A percentile compares a stretch with the other conserved stretches of the same genome.
Conservation (phyloP, 805 yeast genomes). For the Yamadazyma nakazawae region DNA sequence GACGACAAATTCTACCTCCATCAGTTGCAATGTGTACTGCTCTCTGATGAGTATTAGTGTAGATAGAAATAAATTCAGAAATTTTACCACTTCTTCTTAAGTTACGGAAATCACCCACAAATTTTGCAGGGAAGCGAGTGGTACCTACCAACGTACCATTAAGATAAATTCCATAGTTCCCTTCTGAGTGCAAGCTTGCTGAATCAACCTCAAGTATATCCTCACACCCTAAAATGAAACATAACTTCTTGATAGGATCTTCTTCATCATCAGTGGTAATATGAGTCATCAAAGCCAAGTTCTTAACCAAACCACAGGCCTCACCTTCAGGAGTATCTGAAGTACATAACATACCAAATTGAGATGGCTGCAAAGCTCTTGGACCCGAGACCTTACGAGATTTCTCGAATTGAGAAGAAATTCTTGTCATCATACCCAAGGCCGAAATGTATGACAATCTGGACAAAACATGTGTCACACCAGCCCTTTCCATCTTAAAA, state of each 20-base stretch:
- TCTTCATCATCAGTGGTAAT: constrained; percentile 98
- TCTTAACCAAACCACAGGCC: constrained; percentile 98
- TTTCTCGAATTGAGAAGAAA: constrained; percentile 97
- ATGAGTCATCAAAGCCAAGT: constrained; percentile 96
- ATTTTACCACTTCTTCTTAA: constrained; percentile 82
- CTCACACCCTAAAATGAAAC: constrained; percentile 86
- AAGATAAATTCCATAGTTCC: constrained; percentile 81
- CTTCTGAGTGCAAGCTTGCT: constrained; percentile 68
- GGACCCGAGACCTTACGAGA: constrained; percentile 98
- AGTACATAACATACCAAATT: constrained; percentile 98
- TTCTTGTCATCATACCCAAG: constrained; percentile 98
- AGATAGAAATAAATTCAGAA: constrained; percentile 88
- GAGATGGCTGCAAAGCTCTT: constrained; percentile 97
- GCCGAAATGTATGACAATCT: constrained; percentile 92
- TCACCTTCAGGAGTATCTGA: constrained; percentile 99
- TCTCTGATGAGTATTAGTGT: constrained; percentile 81
- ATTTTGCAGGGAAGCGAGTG: constrained; percentile 80
- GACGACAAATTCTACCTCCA: constrained; percentile 98
- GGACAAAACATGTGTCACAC: constrained; percentile 94
- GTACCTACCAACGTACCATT: constrained; percentile 95
- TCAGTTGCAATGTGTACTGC: constrained; percentile 98
- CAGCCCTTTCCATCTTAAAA: constrained; percentile 99
- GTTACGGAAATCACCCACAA: constrained; percentile 73
- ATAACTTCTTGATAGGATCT: constrained; percentile 73
- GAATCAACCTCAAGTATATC: constrained; percentile 79